Evolutionary conservation across 805 yeast genomes (phyloP).

Genomic region (Candida sphagnicola): DNA sequence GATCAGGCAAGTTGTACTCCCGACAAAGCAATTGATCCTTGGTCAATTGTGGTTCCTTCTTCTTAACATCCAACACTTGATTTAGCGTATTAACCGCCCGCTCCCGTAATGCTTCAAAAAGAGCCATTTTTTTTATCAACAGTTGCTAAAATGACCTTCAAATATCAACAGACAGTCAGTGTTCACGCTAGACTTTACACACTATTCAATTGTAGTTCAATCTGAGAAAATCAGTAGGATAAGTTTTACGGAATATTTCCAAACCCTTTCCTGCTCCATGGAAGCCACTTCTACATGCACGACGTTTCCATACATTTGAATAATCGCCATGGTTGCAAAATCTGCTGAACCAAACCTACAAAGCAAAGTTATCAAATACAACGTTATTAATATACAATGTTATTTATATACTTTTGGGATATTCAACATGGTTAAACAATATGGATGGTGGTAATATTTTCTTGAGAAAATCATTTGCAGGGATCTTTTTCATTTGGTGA

Average conservation of each 20-base stretch:
- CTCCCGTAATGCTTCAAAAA: slow-evolving; percentile 45
- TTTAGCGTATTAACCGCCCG: slow-evolving; percentile 44
- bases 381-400: not conserved
- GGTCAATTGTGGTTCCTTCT: slow-evolving; percentile 42
- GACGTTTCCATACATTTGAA: not conserved
- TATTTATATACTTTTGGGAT: too few relatives aligned
- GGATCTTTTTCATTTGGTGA: not conserved
- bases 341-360: not conserved
- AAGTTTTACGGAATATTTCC: too few relatives aligned
- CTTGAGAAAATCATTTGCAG: too few relatives aligned
- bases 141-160: too few relatives aligned
- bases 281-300: too few relatives aligned
- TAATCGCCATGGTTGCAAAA: not conserved
- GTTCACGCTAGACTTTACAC: too few relatives aligned
- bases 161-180: too few relatives aligned
- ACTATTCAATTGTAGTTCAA: too few relatives aligned
- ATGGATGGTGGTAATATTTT: too few relatives aligned
- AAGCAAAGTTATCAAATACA: not conserved
- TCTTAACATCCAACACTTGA: slow-evolving; percentile 39
- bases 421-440: too few relatives aligned
- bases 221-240: too few relatives aligned
- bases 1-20: slow-evolving; percentile 67
- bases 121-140: slow-evolving; percentile 35
- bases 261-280: too few relatives aligned
- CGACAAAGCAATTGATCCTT: slow-evolving; percentile 68